These are phyloP conservation scores for Benincasa hispida DNA, from an alignment of 306 rosid genomes.

Conservation along the genomic window DNA sequence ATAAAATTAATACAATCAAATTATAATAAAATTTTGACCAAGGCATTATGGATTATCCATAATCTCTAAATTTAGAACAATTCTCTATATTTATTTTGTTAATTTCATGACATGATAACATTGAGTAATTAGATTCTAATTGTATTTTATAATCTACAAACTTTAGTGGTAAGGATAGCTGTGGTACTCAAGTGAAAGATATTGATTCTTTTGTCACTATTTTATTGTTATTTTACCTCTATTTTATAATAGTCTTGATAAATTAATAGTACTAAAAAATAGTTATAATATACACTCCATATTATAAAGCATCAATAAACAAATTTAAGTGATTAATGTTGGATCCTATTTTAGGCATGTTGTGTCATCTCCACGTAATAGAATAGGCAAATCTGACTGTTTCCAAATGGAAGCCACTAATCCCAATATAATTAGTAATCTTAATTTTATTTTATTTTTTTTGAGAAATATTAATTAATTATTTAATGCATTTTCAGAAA, in stretches of 20 bases:
- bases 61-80: neutral
- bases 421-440: neutral
- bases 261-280: neutral
- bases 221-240: neutral
- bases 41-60: neutral
- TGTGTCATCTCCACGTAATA: conserved; percentile 1
- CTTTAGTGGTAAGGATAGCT: neutral
- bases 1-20: neutral
- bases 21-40: neutral
- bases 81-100: no score
- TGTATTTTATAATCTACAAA: neutral
- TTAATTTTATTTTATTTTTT: no score
- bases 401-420: conserved; percentile 3
- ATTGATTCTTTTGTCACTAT: neutral
- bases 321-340: neutral
- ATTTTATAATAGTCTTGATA: neutral
- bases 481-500: neutral
- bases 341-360: neutral
- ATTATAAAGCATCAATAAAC: neutral
- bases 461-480: no score
- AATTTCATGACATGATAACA: no score
- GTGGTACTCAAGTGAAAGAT: neutral
- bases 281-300: neutral
- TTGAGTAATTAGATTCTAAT: neutral
- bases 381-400: neutral